Conservation (phyloP, 1,139 yeast species). For the Diutina siamensis region DNA sequence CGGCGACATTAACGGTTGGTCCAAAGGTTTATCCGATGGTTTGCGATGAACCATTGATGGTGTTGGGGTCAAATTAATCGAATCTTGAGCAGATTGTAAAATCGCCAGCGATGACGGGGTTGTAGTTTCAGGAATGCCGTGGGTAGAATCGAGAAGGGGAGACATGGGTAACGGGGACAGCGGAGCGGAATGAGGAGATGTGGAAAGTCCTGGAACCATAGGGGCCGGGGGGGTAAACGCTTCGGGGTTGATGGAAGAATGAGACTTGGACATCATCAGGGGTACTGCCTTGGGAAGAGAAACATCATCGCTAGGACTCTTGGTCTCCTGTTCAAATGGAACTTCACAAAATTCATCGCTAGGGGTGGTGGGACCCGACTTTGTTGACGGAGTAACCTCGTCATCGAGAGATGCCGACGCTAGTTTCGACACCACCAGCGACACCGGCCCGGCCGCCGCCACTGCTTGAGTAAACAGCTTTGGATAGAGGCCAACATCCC, state of each 20-base stretch:
- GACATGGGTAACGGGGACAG: background rate
- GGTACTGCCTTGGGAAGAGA: background rate
- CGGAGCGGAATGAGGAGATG: no score
- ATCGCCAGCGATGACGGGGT: background rate
- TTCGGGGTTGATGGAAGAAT: no score
- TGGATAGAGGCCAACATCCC: slow-evolving; percentile 79
- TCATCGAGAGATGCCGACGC: background rate
- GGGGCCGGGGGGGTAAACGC: background rate
- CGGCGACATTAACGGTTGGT: background rate
- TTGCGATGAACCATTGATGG: background rate
- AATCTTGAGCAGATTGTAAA: background rate
- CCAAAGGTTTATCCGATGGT: background rate
- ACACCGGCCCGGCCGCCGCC: background rate
- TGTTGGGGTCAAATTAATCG: background rate
- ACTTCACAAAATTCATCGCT: background rate
- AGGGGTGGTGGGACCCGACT: no score
- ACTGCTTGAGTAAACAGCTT: slow-evolving; percentile 61
- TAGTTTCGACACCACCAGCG: background rate
- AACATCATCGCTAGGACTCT: background rate
- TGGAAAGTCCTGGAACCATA: no score
- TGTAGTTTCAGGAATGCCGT: background rate
- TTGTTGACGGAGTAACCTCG: no score
- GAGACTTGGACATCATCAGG: no score
- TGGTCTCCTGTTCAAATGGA: slow-evolving; percentile 2
- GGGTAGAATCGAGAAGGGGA: background rate